Evolutionary conservation across 345 rosid species (phyloP), one percentile per base, ranked within the genome.

Genomic region (Adansonia digitata): DNA sequence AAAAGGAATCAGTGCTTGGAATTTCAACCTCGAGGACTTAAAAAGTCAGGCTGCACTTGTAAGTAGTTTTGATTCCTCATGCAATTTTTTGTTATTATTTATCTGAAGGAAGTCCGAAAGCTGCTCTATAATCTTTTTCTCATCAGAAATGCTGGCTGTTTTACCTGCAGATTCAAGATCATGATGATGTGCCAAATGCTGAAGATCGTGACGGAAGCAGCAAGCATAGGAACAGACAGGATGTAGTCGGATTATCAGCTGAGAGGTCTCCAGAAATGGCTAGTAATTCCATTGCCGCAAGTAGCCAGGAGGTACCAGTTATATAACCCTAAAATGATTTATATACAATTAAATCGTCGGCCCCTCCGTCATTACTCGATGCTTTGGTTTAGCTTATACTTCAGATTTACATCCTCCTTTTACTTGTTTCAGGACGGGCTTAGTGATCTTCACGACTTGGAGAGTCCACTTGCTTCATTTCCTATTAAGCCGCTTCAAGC

Each of bases 1-100:
- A 55, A 87, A 84, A 86, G 99, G 99, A 76, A 84, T 95, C 77
- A 95, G 99, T 72, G 98, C 92, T 37, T 95, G 98, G 99, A 91
- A 95, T 81, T 95, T 95, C 83, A 93, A 93, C 83, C 88, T 95
- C 20, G 99, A 92, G 71, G 99, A 95, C 86, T 86, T 93, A 70
- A 95, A 89, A 82, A 86, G 77, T 82, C 99, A 93, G 83, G 99
- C 99, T 85, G 97, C 96, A 9, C 90, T 88, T 81, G 98, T 95
- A 81, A 81, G 94, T 83, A 52, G 48, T 73, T 72, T 37, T 26
- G 46, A 11, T 65, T 74, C 62, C 37, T 12, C 26, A 29, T 74
- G 5, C 56, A 34, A 53, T 56, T 40, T 18, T 65, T 73, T 79
- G 24, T 39, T 15, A 52, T 12, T 4, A 73, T 61, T 63, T 29